Evolutionary conservation across 306 rosid species (phyloP), one percentile per base, ranked within the genome.

Genomic region (Pterocarpus santalinus): DNA sequence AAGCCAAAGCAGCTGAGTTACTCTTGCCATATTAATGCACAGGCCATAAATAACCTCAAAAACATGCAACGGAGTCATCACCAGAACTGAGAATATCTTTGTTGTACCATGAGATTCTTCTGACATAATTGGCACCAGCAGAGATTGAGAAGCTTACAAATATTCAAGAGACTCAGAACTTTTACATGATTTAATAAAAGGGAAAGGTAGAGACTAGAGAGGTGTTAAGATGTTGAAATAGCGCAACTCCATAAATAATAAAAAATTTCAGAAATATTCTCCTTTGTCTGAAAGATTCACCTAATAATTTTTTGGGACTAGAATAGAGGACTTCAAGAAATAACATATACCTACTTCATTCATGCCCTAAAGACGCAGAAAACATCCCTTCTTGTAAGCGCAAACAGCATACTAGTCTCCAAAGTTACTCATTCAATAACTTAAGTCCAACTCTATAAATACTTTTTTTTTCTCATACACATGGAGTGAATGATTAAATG

Each of bases 241-340:
- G 6, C n/a, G 14, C 47, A 39, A 43, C 49, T n/a, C 71, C 13
- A 2, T 36, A 16, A 32, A 43, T 30, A 14, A 62, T 30, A 46
- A 46, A 15, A 75, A 13, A 61, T 30, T 43, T 74, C 44, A 43
- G 33, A 67, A 58, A 53, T 55, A 36, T 72, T 14, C 34, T 43
- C 58, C 67, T 73, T 44, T 60, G 38, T 70, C 30, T 7, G 69
- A 62, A 75, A 75, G 15, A 43, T 75, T 46, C 16, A 32, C 32
- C 46, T 30, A 9, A 60, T 13, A 34, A 32, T 67, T 22, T 69
- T 69, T 69, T 44, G 74, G 74, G 36, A 30, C 36, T 46, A 44
- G 28, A 69, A 22, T 49, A 46, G 10, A 69, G 41, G 11, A 16
- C 58, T 28, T 46, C 4, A 14, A 9, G 12, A 47, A 10, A 30